A percentile compares a stretch with the other conserved stretches of the same genome.
Conservation (phyloP, 2,329 filamentous ascomycete species). For the Sclerotinia sclerotiorum region DNA sequence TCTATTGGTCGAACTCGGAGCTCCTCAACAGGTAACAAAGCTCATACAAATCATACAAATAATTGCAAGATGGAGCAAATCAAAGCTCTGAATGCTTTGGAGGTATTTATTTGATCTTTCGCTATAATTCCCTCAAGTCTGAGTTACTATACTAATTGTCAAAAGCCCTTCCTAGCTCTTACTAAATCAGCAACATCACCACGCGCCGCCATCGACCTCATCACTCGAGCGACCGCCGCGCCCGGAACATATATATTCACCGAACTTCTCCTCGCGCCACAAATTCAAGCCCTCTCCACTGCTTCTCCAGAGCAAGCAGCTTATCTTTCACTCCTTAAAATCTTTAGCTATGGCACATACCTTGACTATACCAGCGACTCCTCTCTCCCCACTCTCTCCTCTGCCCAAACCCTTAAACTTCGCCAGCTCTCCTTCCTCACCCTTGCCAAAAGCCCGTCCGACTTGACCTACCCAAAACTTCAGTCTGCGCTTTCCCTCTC, state of each 20-base stretch:
- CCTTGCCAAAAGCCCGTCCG: conserved; percentile 65
- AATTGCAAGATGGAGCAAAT: conserved; percentile 66
- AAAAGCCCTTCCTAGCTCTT: conserved; percentile 85
- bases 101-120: conserved; percentile 46
- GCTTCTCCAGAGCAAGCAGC: conserved; percentile 59
- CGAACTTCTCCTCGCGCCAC: conserved; percentile 80
- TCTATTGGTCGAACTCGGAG: not conserved
- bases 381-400: conserved; percentile 67
- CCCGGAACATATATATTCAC: conserved; percentile 90
- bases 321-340: conserved; percentile 72
- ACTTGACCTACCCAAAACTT: conserved; percentile 73
- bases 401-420: conserved; percentile 77
- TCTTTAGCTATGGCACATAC: conserved; percentile 93
- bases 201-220: conserved; percentile 79
- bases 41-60: conserved; percentile 3
- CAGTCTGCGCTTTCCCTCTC: conserved; percentile 65
- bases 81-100: conserved; percentile 63
- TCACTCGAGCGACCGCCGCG: conserved; percentile 84
- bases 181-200: conserved; percentile 82
- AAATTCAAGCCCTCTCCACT: conserved; percentile 69
- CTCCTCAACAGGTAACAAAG: conserved; percentile 17
- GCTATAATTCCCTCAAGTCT: not conserved
- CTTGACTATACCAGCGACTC: conserved; percentile 61
- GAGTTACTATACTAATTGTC: conserved; percentile 41
- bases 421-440: conserved; percentile 86